Conservation (phyloP, 2,329 filamentous ascomycete genomes). For the Triangularia verruculosa region DNA sequence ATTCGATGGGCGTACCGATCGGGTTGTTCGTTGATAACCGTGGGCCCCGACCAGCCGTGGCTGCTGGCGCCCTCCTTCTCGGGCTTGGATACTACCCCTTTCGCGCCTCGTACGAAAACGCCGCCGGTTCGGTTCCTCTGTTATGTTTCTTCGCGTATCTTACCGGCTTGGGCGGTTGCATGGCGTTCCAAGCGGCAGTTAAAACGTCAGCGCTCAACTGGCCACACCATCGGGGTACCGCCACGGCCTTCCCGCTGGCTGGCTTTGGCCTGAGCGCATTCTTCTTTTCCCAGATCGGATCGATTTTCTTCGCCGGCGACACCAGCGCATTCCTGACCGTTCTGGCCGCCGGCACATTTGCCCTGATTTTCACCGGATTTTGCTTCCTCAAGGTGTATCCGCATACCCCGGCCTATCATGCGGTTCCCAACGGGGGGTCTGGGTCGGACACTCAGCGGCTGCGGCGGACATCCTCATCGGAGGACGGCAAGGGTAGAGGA, state of each 20-base stretch:
- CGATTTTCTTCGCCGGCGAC: conserved; percentile 75
- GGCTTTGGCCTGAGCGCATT: conserved; percentile 94
- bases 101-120: conserved; percentile 71
- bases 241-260: conserved; percentile 88
- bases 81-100: conserved; percentile 83
- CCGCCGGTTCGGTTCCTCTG: conserved; percentile 53
- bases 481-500: conserved; percentile 37
- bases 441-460: conserved; percentile 39
- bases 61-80: conserved; percentile 71
- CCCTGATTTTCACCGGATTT: conserved; percentile 71
- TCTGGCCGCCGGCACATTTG: conserved; percentile 74
- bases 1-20: conserved; percentile 82
- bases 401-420: conserved; percentile 54
- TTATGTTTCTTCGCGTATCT: conserved; percentile 84
- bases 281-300: conserved; percentile 83
- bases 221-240: conserved; percentile 85
- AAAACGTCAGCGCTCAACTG: conserved; percentile 89
- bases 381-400: conserved; percentile 80
- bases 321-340: conserved; percentile 79
- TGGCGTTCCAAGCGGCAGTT: conserved; percentile 83
- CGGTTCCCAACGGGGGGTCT: conserved; percentile 43
- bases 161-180: conserved; percentile 83
- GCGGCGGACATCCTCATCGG: conserved; percentile 42
- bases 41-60: conserved; percentile 74
- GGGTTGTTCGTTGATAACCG: conserved; percentile 82